These are phyloP conservation scores for Yarrowia divulgata DNA, from an alignment of 805 yeast species.

Conservation along the genomic window DNA sequence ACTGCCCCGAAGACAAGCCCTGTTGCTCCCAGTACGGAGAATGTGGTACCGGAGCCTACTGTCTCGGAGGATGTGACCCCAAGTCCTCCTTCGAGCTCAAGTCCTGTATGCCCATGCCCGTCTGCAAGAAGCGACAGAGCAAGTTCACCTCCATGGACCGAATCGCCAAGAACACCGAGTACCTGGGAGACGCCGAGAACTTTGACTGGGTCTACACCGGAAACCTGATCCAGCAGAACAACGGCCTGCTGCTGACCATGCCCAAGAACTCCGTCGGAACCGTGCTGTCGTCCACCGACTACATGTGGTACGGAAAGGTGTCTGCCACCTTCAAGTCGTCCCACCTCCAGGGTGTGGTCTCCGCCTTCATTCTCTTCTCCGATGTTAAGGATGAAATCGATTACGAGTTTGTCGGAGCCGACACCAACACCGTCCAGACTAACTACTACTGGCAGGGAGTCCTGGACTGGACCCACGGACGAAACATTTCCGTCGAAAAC, in stretches of 20 bases:
- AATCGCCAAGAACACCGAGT: slow-evolving; percentile 53
- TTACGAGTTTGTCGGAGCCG: slow-evolving; percentile 82
- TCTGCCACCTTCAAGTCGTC: slow-evolving; percentile 75
- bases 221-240: slow-evolving; percentile 57
- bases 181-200: slow-evolving; percentile 73
- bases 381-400: slow-evolving; percentile 92
- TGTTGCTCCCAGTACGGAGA: slow-evolving; percentile 84
- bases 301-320: slow-evolving; percentile 88
- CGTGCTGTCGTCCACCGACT: slow-evolving; percentile 77
- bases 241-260: slow-evolving; percentile 74
- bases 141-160: slow-evolving; percentile 49
- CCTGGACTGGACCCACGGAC: slow-evolving; percentile 69
- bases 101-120: slow-evolving; percentile 88
- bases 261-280: slow-evolving; percentile 78
- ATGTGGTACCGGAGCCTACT: slow-evolving; percentile 78
- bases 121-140: slow-evolving; percentile 58
- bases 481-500: slow-evolving; percentile 54
- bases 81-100: slow-evolving; percentile 65
- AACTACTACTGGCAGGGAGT: slow-evolving; percentile 82
- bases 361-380: slow-evolving; percentile 82
- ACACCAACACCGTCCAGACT: slow-evolving; percentile 70
- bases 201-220: slow-evolving; percentile 75
- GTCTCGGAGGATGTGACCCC: slow-evolving; percentile 90
- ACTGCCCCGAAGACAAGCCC: slow-evolving; percentile 81
- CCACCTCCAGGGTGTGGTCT: slow-evolving; percentile 77